Percentiles rank a stretch among this genome's conserved stretches.
These are phyloP conservation scores for Candida sp. DNA, from an alignment of 1,139 yeast genomes.

Conservation along the genomic window DNA sequence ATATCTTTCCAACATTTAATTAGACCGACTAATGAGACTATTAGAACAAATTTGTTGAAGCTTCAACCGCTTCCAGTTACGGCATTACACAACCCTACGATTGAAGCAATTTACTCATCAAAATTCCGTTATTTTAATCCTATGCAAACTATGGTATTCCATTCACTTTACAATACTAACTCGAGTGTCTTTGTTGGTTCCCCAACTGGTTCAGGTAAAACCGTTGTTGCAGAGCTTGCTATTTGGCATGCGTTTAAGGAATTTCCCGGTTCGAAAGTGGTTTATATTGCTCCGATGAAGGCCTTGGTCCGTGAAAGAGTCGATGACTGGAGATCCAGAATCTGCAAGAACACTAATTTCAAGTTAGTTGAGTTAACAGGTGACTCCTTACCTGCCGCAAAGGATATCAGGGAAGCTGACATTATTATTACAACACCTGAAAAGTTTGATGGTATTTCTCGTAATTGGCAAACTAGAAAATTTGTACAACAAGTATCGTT, in stretches of 20 bases:
- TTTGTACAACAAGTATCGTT: slow-evolving; percentile 90
- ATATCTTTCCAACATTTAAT: slow-evolving; percentile 90
- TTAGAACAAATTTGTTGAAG: slow-evolving; percentile 74
- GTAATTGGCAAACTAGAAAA: slow-evolving; percentile 95
- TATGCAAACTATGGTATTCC: slow-evolving; percentile 98
- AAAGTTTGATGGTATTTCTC: slow-evolving; percentile 97
- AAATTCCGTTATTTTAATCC: slow-evolving; percentile 91
- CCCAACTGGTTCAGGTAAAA: slow-evolving; percentile 98
- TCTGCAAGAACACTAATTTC: slow-evolving; percentile 59
- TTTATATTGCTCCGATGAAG: slow-evolving; percentile 98
- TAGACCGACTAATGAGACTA: slow-evolving; percentile 82
- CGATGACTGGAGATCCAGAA: slow-evolving; percentile 84
- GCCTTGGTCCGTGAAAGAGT: slow-evolving; percentile 97
- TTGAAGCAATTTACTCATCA: slow-evolving; percentile 64
- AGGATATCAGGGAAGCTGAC: slow-evolving; percentile 84
- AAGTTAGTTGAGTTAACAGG: slow-evolving; percentile 93
- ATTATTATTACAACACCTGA: slow-evolving; percentile 97
- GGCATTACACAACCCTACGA: slow-evolving; percentile 67
- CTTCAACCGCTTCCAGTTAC: slow-evolving; percentile 83
- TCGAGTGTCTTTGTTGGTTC: slow-evolving; percentile 91
- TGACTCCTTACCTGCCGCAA: slow-evolving; percentile 89
- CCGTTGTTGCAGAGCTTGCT: slow-evolving; percentile 95
- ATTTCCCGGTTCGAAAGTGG: slow-evolving; percentile 79
- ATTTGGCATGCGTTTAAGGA: slow-evolving; percentile 93
- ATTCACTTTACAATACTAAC: slow-evolving; percentile 76